Base-by-base conservation (phyloP, 441 rosid species). In the Croton laevigatus region DNA sequence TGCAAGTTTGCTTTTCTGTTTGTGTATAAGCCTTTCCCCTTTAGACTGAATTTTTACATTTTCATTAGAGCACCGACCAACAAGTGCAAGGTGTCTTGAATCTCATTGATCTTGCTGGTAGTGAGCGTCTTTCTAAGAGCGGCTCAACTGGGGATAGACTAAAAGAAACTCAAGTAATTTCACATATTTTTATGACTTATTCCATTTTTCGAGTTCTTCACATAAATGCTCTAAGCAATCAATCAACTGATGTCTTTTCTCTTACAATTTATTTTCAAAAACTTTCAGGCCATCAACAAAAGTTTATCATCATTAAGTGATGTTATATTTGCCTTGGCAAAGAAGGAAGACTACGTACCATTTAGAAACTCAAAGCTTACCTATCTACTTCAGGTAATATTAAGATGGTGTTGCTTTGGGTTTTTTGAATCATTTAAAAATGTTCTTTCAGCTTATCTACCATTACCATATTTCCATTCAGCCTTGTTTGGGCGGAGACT, bases 401-500 rank as follows among this genome's bases (percentile, higher is more conserved):
- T 52, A 20, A n/a, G 27, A 16, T 16, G 19, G 12, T 11, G 4
- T 38, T 6, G 11, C 40, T 23, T 38, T 49, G 62, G 36, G 46
- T 42, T 20, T 48, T 19, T 1, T 55, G 27, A 32, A 57, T 72
- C 36, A 51, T 57, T 17, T 40, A 16, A 44, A 20, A 11, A 34
- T 55, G 54, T 22, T 38, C 32, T 54, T 42, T 71, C 59, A 23
- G 73, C n/a, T 64, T 23, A 13, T 36, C 54, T 27, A 71, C 36
- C 53, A 17, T 71, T 40, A 69, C 36, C 53, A 17, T 71, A 62
- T 52, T 73, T 27, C 32, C 62, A 19, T 78, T 65, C 97, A 96
- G 99, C 98, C 99, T 12, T 96, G 97, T 67, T 79, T 96, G 22
- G 99, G 99, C 13, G 98, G 99, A 3, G 98, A 96, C 66, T 96